A percentile compares a stretch with the other conserved stretches of the same genome.
phyloP scores from a whole-genome alignment of 2,329 filamentous ascomycete genomes.

The Aspergillus pseudoglaucus region DNA sequence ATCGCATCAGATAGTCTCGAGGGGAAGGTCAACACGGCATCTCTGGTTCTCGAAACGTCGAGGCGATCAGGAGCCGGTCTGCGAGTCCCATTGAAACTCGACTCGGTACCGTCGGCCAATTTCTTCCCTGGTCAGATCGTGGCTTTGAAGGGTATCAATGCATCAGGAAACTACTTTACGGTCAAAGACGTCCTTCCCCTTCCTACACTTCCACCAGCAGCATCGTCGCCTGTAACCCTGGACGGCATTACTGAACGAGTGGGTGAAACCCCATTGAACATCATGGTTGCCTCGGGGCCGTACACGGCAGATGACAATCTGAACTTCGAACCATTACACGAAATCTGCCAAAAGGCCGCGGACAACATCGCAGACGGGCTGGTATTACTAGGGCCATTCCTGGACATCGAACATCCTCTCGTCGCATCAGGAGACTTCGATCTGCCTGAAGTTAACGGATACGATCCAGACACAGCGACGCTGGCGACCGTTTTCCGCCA shows the following conservation, averaged over 20 bases:
- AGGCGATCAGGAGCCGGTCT: slow-evolving; percentile 74
- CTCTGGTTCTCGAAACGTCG: slow-evolving; percentile 81
- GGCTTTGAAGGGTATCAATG: slow-evolving; percentile 77
- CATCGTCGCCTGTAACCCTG: slow-evolving; percentile 60
- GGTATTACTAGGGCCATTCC: slow-evolving; percentile 77
- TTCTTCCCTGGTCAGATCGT: slow-evolving; percentile 96
- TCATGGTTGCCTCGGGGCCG: slow-evolving; percentile 75
- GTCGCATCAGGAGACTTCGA: slow-evolving; percentile 76
- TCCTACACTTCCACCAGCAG: slow-evolving; percentile 68
- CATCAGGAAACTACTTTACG: slow-evolving; percentile 74
- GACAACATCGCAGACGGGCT: slow-evolving; percentile 70
- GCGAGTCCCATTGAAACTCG: slow-evolving; percentile 72
- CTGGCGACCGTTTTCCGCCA: slow-evolving; percentile 77
- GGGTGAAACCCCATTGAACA: slow-evolving; percentile 63
- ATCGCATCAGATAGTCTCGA: slow-evolving; percentile 83
- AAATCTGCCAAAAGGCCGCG: slow-evolving; percentile 70
- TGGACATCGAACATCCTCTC: slow-evolving; percentile 85
- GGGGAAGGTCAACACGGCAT: slow-evolving; percentile 78
- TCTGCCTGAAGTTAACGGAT: slow-evolving; percentile 58
- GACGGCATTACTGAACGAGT: slow-evolving; percentile 64
- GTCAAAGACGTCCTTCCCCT: slow-evolving; percentile 69
- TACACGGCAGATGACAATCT: slow-evolving; percentile 92
- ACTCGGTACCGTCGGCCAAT: slow-evolving; percentile 62
- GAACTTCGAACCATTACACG: slow-evolving; percentile 78
- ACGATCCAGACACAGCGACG: slow-evolving; percentile 71